These are phyloP conservation scores for Phytopythium boreale DNA, from an alignment of 352 stramenopile genomes.

Conservation along the genomic window DNA sequence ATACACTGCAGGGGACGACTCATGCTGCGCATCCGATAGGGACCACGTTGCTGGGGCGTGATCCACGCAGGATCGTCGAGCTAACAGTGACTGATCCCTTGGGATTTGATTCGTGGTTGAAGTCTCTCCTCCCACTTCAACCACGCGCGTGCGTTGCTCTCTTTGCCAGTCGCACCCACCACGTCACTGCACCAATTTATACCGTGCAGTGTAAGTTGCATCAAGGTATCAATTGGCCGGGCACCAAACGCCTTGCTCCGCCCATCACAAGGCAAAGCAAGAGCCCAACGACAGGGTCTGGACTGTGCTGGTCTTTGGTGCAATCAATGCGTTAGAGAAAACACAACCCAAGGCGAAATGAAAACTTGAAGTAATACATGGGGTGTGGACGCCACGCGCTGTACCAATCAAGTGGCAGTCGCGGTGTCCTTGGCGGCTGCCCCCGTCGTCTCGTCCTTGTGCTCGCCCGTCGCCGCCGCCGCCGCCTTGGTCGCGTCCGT, in stretches of 20 bases:
- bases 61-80: background rate
- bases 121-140: background rate
- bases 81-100: background rate
- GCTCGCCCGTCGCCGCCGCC: background rate
- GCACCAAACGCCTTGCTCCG: too few relatives aligned
- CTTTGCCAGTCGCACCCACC: background rate
- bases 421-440: background rate
- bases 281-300: too few relatives aligned
- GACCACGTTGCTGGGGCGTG: too few relatives aligned
- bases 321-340: background rate
- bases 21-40: too few relatives aligned
- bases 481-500: conserved; percentile 7
- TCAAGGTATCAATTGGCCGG: too few relatives aligned
- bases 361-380: background rate
- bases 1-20: too few relatives aligned
- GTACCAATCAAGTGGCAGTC: background rate
- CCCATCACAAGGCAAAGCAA: too few relatives aligned
- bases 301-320: too few relatives aligned
- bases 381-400: background rate
- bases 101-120: background rate
- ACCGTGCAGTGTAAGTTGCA: too few relatives aligned
- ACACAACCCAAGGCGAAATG: background rate
- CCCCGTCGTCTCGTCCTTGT: background rate
- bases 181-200: background rate
- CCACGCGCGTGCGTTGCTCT: background rate